Conservation (phyloP, 208 protist species). For the Trypanosoma caninum region DNA sequence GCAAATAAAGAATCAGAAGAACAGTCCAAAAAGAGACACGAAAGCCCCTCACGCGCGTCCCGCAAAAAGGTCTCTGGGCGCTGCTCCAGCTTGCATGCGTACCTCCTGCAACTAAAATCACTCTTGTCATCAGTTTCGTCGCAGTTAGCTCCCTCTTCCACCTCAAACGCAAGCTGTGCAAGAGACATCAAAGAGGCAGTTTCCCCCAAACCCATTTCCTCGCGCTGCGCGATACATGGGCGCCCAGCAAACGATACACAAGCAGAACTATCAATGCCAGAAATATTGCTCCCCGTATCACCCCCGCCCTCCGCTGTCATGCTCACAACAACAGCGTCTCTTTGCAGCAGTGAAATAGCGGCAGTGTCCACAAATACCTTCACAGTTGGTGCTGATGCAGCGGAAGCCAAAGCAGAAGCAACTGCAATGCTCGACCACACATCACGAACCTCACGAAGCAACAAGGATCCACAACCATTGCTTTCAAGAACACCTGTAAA, state of each 20-base stretch:
- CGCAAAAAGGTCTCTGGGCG: background rate
- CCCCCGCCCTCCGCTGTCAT: background rate
- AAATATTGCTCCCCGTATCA: background rate
- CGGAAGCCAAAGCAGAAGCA: background rate
- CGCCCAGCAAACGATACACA: background rate
- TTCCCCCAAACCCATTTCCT: background rate
- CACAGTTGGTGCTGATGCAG: background rate
- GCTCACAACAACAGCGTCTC: background rate
- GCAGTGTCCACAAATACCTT: conserved; percentile 8
- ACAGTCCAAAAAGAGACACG: conserved; percentile 42
- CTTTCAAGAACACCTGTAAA: conserved; percentile 20
- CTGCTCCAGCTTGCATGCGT: background rate
- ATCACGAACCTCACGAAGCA: conserved; percentile 3
- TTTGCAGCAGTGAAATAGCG: background rate
- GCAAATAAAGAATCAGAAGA: background rate
- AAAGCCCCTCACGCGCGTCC: background rate
- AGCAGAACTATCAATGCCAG: background rate
- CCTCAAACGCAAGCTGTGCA: background rate
- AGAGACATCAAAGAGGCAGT: background rate
- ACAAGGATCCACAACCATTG: background rate
- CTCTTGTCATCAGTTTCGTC: conserved; percentile 2
- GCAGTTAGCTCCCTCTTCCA: background rate
- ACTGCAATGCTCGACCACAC: conserved; percentile 15
- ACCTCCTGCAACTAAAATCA: conserved; percentile 10
- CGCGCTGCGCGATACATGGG: background rate